Evolutionary conservation across 2,329 filamentous ascomycete species (phyloP).

Genomic region (Emydomyces testavorans): DNA sequence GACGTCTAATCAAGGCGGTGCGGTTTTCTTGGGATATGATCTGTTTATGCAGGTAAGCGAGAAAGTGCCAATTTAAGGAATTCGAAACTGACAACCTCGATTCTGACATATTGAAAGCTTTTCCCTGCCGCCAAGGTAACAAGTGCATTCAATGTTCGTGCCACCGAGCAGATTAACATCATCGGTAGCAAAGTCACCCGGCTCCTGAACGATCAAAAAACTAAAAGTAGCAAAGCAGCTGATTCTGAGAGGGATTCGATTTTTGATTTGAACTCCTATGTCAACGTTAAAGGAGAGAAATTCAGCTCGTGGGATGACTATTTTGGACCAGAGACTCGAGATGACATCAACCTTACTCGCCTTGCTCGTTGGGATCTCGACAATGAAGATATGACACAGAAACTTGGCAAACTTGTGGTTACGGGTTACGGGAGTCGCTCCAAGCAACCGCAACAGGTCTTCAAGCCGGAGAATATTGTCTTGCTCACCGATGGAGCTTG

Average conservation of each 20-base stretch:
- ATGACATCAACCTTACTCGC: slow-evolving; percentile 30
- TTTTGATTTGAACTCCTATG: slow-evolving; percentile 16
- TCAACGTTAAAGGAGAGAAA: slow-evolving; percentile 22
- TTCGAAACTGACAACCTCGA: neutral
- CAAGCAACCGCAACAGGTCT: slow-evolving; percentile 21
- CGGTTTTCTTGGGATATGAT: slow-evolving; percentile 38
- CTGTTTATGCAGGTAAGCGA: slow-evolving; percentile 38
- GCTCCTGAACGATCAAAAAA: slow-evolving; percentile 14
- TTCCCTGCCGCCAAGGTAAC: slow-evolving; percentile 40
- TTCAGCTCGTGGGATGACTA: slow-evolving; percentile 32
- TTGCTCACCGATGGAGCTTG: slow-evolving; percentile 47
- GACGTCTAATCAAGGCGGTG: slow-evolving; percentile 49
- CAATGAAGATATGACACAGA: slow-evolving; percentile 20
- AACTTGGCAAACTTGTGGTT: slow-evolving; percentile 21
- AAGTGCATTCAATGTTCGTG: slow-evolving; percentile 39
- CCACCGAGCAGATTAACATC: slow-evolving; percentile 32
- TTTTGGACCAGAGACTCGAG: slow-evolving; percentile 20
- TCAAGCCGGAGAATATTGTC: slow-evolving; percentile 28
- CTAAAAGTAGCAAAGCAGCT: slow-evolving; percentile 5
- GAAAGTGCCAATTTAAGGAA: neutral
- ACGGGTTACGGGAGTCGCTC: slow-evolving; percentile 23
- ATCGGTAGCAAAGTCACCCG: slow-evolving; percentile 23
- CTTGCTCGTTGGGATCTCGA: slow-evolving; percentile 20
- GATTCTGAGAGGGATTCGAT: slow-evolving; percentile 9
- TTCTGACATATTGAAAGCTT: slow-evolving; percentile 23